These are phyloP conservation scores for Hypomyces perniciosus DNA, from an alignment of 2,329 filamentous ascomycete species.

Conservation along the genomic window DNA sequence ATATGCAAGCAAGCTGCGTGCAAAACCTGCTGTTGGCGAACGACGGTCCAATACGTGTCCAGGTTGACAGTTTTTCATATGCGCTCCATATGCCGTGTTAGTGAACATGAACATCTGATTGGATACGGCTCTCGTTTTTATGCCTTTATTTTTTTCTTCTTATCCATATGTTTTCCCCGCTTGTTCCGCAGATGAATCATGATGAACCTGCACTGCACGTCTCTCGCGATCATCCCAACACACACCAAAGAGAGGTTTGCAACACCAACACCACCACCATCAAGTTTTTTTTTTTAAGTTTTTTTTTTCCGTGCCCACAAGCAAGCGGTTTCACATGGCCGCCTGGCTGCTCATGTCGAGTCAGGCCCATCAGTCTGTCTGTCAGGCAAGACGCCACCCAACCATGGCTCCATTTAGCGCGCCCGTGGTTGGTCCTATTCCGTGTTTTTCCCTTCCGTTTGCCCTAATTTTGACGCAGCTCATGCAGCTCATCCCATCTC, in stretches of 20 bases:
- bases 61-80: background rate
- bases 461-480: no score
- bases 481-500: no score
- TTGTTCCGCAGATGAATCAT: background rate
- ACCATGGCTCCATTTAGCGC: no score
- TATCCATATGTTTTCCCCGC: background rate
- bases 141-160: background rate
- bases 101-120: background rate
- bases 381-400: no score
- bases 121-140: background rate
- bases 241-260: background rate
- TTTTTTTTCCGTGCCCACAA: no score
- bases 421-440: no score
- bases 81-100: background rate
- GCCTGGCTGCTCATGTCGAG: no score
- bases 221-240: background rate
- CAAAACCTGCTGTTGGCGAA: background rate
- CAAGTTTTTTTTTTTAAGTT: no score
- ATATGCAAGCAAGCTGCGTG: background rate
- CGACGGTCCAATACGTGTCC: slow-evolving; percentile 6
- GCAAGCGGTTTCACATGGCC: no score
- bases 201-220: background rate
- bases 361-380: no score
- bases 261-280: no score
- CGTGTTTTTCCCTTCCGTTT: no score